phyloP scores from a whole-genome alignment of 2,329 filamentous ascomycete species.

The Sphaerulina populicola region DNA sequence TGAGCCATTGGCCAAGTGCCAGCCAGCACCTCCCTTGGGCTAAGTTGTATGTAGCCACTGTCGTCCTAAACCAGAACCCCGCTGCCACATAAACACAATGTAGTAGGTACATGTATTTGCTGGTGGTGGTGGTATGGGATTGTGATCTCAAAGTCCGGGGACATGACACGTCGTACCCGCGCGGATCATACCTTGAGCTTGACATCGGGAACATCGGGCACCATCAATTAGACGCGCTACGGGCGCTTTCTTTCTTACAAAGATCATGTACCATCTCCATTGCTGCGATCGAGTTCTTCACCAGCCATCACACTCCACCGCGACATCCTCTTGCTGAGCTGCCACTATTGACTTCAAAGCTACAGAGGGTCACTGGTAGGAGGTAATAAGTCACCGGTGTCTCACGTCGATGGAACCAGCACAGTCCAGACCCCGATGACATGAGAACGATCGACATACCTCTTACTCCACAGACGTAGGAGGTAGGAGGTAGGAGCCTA shows the following conservation, averaged over 20 bases:
- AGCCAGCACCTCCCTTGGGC: background rate
- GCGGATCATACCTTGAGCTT: constrained; percentile 1
- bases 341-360: background rate
- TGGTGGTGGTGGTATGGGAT: too few relatives aligned
- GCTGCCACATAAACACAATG: background rate
- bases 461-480: background rate
- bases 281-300: too few relatives aligned
- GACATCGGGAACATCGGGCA: background rate
- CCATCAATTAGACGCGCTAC: constrained; percentile 1
- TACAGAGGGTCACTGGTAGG: too few relatives aligned
- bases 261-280: too few relatives aligned
- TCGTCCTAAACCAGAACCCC: background rate
- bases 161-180: constrained; percentile 1
- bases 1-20: background rate
- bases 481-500: too few relatives aligned
- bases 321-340: background rate
- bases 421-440: background rate
- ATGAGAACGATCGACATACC: background rate
- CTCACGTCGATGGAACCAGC: background rate
- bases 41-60: background rate
- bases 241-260: background rate
- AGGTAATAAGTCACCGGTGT: background rate
- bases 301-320: too few relatives aligned
- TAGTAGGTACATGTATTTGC: too few relatives aligned
- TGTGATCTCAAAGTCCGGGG: background rate